Conservation (phyloP, 495 filamentous ascomycete genomes). For the Penicillium macrosclerotiorum region DNA sequence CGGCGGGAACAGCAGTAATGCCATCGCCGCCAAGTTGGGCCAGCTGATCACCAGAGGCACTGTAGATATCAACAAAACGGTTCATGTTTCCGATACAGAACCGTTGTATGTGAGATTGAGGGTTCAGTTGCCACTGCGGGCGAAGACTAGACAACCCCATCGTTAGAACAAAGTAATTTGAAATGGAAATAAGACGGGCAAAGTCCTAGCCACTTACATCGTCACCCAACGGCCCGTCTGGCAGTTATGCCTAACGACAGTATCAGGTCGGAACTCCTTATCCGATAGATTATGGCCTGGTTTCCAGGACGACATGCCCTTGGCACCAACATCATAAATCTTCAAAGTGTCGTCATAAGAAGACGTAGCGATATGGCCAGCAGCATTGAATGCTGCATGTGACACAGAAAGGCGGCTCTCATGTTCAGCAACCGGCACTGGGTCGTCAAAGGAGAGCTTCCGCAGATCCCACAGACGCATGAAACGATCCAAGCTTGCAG, state of each 20-base stretch:
- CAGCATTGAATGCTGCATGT: conserved; percentile 81
- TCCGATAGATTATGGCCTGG: conserved; percentile 56
- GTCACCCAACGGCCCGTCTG: conserved; percentile 87
- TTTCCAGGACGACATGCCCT: conserved; percentile 57
- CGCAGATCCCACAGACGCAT: conserved; percentile 91
- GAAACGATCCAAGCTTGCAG: conserved; percentile 84
- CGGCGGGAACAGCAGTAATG: conserved; percentile 91
- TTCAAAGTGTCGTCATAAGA: conserved; percentile 96
- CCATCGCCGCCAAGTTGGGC: conserved; percentile 86
- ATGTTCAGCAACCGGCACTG: conserved; percentile 76
- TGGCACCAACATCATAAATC: conserved; percentile 73
- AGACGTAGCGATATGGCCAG: conserved; percentile 82
- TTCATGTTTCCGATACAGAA: conserved; percentile 98
- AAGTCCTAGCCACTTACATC: conserved; percentile 46
- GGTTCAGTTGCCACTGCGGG: conserved; percentile 85
- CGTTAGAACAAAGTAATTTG: not conserved
- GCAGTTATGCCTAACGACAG: conserved; percentile 82
- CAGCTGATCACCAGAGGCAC: conserved; percentile 75
- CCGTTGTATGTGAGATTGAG: conserved; percentile 72
- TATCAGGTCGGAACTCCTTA: conserved; percentile 64
- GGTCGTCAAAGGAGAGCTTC: conserved; percentile 63
- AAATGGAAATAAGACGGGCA: not conserved
- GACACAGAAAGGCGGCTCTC: conserved; percentile 80
- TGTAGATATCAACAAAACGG: conserved; percentile 90
- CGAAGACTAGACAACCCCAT: conserved; percentile 63